Evolutionary conservation across 257 asterid species (phyloP), one percentile per base, ranked within the genome.

Genomic region (Euphrasia confusa): DNA sequence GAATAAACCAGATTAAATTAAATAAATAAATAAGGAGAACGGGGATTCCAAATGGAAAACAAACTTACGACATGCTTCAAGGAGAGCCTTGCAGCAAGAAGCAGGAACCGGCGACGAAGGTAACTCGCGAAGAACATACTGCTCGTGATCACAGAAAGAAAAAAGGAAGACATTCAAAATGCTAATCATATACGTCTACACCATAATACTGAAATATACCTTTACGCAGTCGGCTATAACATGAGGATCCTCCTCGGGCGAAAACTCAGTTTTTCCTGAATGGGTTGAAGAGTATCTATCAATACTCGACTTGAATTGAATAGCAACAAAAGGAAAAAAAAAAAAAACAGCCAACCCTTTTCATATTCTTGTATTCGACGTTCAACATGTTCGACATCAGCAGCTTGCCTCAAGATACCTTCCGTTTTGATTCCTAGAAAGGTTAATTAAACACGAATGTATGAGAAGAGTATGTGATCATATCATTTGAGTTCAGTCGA

Each of bases 101-200:
- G 97, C 99, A 47, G 99, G 99, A 74, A 93, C 94, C 42, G 99
- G 99, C 64, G 96, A 82, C 54, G 99, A 93, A 76, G 99, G 95
- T 69, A 93, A 73, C 84, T 93, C 99, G 54, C 99, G 88, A 60
- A 93, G 89, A 75, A 89, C 84, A 71, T 83, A 87, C 99, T 93
- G 84, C 66, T 67, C 63, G 58, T 30, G 60, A 63, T 35, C 66
- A 47, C 54, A 67, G 57, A 68, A 21, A 58, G 24, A 70, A 60
- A 68, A 58, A 28, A 70, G 11, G 50, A 44, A 44, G 6, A 65
- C 47, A 64, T 56, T 63, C 54, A 65, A 57, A 44, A 44, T 12
- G 50, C 15, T 11, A 44, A 44, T 44, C 4, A 1, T 44, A 44
- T 44, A 15, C 12, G 12, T 44, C 15, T 44, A 44, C 6, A 54